Percentiles rank a stretch among this genome's conserved stretches.
phyloP scores from a whole-genome alignment of 2,329 filamentous ascomycete genomes.

The Cordyceps javanica region DNA sequence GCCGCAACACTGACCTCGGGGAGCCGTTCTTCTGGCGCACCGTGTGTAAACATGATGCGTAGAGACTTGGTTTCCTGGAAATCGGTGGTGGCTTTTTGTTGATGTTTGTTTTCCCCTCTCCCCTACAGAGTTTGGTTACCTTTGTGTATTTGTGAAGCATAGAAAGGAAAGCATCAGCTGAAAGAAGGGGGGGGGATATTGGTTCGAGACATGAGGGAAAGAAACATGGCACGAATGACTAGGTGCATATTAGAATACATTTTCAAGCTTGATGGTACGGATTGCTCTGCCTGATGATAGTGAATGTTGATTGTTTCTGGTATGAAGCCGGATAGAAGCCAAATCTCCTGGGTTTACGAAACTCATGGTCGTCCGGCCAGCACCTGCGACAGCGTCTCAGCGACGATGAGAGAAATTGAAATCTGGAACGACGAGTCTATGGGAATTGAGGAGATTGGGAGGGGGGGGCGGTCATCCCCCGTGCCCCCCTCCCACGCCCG shows the following conservation, averaged over 20 bases:
- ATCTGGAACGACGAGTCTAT: neutral
- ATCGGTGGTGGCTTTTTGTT: neutral
- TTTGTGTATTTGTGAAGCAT: neutral
- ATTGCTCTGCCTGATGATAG: neutral
- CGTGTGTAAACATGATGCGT: neutral
- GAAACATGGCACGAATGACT: neutral
- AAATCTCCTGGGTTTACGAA: no score
- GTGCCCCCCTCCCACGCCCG: no score
- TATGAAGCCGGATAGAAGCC: no score
- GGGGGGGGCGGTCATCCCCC: no score
- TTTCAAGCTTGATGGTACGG: neutral
- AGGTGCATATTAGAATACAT: neutral
- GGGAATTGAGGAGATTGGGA: neutral
- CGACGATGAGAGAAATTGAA: neutral
- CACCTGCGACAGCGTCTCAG: neutral
- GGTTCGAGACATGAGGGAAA: neutral
- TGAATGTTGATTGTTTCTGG: neutral
- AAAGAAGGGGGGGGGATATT: neutral
- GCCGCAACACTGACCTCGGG: neutral
- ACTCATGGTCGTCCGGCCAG: neutral
- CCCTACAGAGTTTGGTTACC: neutral
- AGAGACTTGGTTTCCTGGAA: neutral
- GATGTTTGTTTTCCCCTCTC: neutral
- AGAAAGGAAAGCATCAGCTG: constrained; percentile 9
- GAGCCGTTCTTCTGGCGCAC: neutral